phyloP scores from a whole-genome alignment of 1,284 basidiomycete species.

The Austroboletus novae-zelandiae region DNA sequence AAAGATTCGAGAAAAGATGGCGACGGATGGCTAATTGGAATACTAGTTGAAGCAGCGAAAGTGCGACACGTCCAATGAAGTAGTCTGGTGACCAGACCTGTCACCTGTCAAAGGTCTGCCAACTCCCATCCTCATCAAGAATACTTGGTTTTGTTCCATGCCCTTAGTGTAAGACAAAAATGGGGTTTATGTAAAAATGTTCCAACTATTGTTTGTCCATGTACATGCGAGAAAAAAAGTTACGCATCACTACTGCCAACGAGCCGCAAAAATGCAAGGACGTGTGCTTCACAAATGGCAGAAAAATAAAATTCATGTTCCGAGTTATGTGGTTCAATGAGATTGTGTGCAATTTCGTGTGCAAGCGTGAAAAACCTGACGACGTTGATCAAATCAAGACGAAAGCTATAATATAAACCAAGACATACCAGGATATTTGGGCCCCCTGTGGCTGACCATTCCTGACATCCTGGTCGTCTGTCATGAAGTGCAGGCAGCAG shows the following conservation, averaged over 20 bases:
- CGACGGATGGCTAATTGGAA: too few species aligned
- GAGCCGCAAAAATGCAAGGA: constrained; percentile 35
- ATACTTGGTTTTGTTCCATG: too few species aligned
- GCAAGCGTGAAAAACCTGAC: constrained; percentile 86
- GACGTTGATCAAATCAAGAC: background rate
- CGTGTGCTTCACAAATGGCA: constrained; percentile 74
- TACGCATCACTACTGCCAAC: background rate
- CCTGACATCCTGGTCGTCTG: constrained; percentile 71
- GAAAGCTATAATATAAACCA: background rate
- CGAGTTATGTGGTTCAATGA: constrained; percentile 75
- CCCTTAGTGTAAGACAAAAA: too few species aligned
- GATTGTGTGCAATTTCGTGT: constrained; percentile 88
- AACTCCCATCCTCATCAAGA: too few species aligned
- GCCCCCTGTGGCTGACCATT: constrained; percentile 63
- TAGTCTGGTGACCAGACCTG: too few species aligned
- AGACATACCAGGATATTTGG: constrained; percentile 71
- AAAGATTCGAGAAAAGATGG: too few species aligned
- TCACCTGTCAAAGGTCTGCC: too few species aligned
- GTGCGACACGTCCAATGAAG: too few species aligned
- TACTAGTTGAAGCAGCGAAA: too few species aligned
- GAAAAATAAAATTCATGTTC: constrained; percentile 96
- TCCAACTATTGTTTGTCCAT: too few species aligned
- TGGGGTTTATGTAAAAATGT: too few species aligned
- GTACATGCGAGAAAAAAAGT: too few species aligned
- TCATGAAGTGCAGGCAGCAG: background rate